phyloP scores from a whole-genome alignment of 495 filamentous ascomycete species.

The Penicillium desertorum region DNA sequence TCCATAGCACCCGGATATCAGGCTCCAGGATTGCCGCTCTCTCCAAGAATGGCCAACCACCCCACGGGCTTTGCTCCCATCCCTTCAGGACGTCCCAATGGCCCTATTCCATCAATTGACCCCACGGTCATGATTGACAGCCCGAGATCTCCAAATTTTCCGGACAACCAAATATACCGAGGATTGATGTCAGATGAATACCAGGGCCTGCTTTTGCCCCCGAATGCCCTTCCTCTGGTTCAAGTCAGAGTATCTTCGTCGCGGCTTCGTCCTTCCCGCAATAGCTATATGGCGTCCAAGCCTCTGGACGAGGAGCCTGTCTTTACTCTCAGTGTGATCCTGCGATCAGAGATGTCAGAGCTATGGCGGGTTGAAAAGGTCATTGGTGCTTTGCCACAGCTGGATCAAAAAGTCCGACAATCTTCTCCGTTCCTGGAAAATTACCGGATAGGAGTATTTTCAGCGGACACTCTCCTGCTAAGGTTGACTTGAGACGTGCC shows the following conservation, averaged over 20 bases:
- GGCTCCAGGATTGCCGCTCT: slow-evolving; percentile 62
- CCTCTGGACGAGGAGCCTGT: slow-evolving; percentile 82
- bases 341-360: slow-evolving; percentile 73
- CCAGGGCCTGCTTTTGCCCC: slow-evolving; percentile 78
- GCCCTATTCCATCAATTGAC: slow-evolving; percentile 42
- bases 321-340: slow-evolving; percentile 83
- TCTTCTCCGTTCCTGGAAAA: slow-evolving; percentile 62
- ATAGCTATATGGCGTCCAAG: slow-evolving; percentile 71
- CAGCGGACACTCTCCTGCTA: slow-evolving; percentile 89
- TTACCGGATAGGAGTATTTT: slow-evolving; percentile 86
- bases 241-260: slow-evolving; percentile 87
- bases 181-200: slow-evolving; percentile 80
- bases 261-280: slow-evolving; percentile 84
- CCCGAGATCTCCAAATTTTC: slow-evolving; percentile 27
- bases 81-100: slow-evolving; percentile 12
- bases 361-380: slow-evolving; percentile 95
- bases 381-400: slow-evolving; percentile 70
- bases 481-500: slow-evolving; percentile 80
- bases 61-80: slow-evolving; percentile 61
- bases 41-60: slow-evolving; percentile 67
- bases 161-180: slow-evolving; percentile 49
- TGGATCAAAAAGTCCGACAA: slow-evolving; percentile 78
- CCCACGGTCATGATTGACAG: slow-evolving; percentile 41
- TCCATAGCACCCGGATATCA: slow-evolving; percentile 57
- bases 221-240: slow-evolving; percentile 85